Evolutionary conservation across 164 flowering plant genomes (phyloP).

Genomic region (Dillenia turbinata): DNA sequence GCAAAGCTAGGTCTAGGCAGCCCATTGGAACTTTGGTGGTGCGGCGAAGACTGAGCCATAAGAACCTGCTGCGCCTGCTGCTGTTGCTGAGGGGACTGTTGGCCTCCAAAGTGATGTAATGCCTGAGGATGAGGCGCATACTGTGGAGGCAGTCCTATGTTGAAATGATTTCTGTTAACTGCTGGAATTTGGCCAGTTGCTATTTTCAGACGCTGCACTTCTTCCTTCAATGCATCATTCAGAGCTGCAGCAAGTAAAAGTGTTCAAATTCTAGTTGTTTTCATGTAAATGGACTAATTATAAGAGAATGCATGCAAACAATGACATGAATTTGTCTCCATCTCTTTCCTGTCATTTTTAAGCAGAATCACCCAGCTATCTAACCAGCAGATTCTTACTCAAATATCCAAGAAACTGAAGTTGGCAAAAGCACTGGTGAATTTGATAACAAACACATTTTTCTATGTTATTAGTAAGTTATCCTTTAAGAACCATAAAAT

Average conservation of each 20-base stretch:
- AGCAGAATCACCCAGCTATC: no score
- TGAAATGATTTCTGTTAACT: constrained; percentile 44
- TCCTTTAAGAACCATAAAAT: no score
- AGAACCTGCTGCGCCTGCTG: constrained; percentile 32
- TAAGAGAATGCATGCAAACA: no score
- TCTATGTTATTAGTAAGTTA: no score
- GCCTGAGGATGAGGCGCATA: constrained; percentile 37
- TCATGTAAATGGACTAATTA: no score
- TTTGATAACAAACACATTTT: no score
- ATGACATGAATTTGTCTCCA: no score
- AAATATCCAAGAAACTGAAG: no score
- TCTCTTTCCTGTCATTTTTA: no score
- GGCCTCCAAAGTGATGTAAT: constrained; percentile 32
- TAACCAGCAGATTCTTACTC: no score
- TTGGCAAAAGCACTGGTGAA: no score
- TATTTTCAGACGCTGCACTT: constrained; percentile 77
- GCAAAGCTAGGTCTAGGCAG: constrained; percentile 44
- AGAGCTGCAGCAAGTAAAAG: constrained; percentile 40
- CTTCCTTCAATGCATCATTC: constrained; percentile 73
- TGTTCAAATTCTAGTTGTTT: not conserved
- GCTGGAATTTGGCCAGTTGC: constrained; percentile 54
- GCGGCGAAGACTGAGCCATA: constrained; percentile 35
- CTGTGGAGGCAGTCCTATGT: constrained; percentile 41
- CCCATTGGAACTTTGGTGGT: constrained; percentile 27
- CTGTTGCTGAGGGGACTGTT: constrained; percentile 39